Percentiles rank a stretch among this genome's conserved stretches.
phyloP scores from a whole-genome alignment of 495 filamentous ascomycete genomes.

The Penicillium canariense region DNA sequence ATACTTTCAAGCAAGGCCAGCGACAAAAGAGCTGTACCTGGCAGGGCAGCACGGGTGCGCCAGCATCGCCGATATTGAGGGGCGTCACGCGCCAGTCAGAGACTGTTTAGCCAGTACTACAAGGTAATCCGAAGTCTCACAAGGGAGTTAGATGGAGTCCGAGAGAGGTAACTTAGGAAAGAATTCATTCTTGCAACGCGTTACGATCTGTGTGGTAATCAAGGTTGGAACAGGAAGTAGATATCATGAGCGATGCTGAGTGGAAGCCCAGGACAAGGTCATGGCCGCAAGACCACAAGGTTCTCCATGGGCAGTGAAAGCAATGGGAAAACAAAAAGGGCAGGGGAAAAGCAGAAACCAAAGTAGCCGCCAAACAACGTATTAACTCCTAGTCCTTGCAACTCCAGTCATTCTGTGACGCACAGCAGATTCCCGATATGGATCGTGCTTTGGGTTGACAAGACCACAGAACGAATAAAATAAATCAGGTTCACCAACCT shows the following conservation, averaged over 20 bases:
- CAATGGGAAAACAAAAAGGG: conserved; percentile 1
- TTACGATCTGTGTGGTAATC: conserved; percentile 14
- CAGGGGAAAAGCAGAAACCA: background rate
- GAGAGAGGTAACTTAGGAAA: background rate
- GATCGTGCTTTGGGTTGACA: background rate
- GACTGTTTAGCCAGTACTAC: background rate
- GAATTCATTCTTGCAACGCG: conserved; percentile 23
- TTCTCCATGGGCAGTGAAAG: background rate
- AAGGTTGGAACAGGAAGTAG: conserved; percentile 1
- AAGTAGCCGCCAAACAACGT: background rate
- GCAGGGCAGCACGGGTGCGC: conserved; percentile 6
- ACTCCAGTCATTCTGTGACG: conserved; percentile 2
- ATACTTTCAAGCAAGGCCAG: conserved; percentile 17
- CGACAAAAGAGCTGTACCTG: conserved; percentile 17
- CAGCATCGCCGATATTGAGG: background rate
- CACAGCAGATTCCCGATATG: background rate
- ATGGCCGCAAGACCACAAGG: background rate
- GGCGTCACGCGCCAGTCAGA: background rate
- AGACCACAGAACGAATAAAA: background rate
- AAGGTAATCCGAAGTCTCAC: background rate
- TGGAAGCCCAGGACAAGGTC: background rate
- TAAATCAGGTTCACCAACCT: background rate
- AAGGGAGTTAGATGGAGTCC: background rate
- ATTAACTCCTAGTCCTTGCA: conserved; percentile 5
- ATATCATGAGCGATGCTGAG: conserved; percentile 16